Percentiles rank a stretch among this genome's conserved stretches.
These are phyloP conservation scores for Myxozyma monticola DNA, from an alignment of 805 yeast genomes.

Conservation along the genomic window DNA sequence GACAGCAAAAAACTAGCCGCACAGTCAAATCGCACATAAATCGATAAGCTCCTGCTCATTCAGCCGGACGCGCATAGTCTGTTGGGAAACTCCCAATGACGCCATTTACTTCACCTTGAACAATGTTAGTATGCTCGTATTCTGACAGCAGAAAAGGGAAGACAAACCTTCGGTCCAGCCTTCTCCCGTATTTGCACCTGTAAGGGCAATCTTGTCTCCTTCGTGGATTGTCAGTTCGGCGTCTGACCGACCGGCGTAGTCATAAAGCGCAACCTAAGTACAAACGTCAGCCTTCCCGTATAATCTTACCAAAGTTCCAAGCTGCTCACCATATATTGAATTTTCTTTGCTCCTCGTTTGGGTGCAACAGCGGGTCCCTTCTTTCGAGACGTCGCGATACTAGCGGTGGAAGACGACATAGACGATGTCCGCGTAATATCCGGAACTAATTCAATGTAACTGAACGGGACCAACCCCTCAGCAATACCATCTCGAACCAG, in stretches of 20 bases:
- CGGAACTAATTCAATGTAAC: conserved; percentile 56
- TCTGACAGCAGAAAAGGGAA: neutral
- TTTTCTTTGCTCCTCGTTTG: conserved; percentile 65
- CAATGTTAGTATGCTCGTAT: neutral
- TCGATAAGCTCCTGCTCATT: too few species aligned
- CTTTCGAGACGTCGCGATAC: conserved; percentile 39
- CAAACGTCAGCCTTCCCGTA: neutral
- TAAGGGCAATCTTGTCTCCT: conserved; percentile 71
- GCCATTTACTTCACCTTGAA: conserved; percentile 30
- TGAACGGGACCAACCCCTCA: conserved; percentile 81
- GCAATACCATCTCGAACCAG: conserved; percentile 53
- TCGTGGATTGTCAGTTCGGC: conserved; percentile 72
- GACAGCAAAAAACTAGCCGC: too few species aligned
- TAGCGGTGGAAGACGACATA: conserved; percentile 29
- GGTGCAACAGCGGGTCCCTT: conserved; percentile 83
- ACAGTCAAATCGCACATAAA: too few species aligned
- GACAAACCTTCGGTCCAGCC: conserved; percentile 89
- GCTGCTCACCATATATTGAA: conserved; percentile 48
- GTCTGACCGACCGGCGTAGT: conserved; percentile 72
- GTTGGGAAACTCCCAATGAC: conserved; percentile 34
- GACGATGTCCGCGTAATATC: conserved; percentile 25
- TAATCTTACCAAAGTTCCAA: neutral
- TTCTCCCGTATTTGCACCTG: conserved; percentile 65
- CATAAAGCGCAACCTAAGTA: conserved; percentile 60
- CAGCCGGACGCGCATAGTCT: conserved; percentile 29